Conservation (phyloP, 495 filamentous ascomycete genomes). For the Penicillium salamii region DNA sequence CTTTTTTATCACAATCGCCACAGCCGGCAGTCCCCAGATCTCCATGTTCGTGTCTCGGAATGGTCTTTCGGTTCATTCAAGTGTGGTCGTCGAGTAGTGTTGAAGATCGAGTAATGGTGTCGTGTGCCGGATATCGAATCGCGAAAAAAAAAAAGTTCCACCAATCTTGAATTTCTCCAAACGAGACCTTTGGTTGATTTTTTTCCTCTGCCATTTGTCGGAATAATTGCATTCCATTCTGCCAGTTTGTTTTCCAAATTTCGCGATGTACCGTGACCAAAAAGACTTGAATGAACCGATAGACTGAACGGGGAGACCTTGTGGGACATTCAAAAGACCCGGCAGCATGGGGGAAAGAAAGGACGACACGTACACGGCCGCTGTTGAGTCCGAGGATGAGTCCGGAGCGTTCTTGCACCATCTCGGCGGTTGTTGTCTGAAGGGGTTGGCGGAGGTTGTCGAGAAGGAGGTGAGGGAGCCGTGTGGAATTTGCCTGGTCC, state of each 20-base stretch:
- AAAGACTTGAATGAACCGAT: conserved; percentile 12
- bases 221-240: background rate
- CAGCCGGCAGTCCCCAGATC: background rate
- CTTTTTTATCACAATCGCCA: background rate
- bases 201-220: background rate
- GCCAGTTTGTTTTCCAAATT: background rate
- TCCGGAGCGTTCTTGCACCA: conserved; percentile 68
- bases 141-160: background rate
- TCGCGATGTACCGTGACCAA: conserved; percentile 14
- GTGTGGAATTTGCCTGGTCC: conserved; percentile 37
- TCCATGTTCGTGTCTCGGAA: background rate
- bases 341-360: conserved; percentile 11
- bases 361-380: conserved; percentile 71
- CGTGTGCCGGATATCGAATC: conserved; percentile 6
- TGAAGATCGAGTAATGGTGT: conserved; percentile 12
- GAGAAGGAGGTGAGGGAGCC: conserved; percentile 33
- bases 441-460: conserved; percentile 47
- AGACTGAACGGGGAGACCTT: conserved; percentile 17
- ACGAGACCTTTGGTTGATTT: background rate
- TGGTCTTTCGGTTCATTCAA: conserved; percentile 5
- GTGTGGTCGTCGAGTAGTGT: conserved; percentile 1
- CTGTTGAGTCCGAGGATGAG: conserved; percentile 81
- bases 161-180: conserved; percentile 3
- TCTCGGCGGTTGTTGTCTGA: conserved; percentile 47
- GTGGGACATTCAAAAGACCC: conserved; percentile 6